A percentile compares a stretch with the other conserved stretches of the same genome.
Evolutionary conservation across 805 yeast genomes (phyloP).

Genomic region (Wickerhamiella lipophila): DNA sequence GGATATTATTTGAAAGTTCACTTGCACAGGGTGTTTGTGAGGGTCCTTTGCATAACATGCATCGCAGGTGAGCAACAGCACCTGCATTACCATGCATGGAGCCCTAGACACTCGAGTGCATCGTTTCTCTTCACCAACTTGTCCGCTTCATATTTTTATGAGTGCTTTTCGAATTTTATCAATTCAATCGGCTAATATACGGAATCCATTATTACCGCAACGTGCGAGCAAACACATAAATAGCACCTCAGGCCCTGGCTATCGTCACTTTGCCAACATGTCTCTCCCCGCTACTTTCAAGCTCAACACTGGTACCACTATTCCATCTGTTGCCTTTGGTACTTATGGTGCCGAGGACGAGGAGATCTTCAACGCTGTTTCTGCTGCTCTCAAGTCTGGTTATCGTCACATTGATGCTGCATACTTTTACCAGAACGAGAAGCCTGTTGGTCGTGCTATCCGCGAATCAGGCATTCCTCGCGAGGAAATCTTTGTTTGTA

Average conservation of each 20-base stretch:
- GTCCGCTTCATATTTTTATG: constrained; percentile 1
- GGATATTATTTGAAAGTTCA: not conserved
- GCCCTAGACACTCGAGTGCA: not conserved
- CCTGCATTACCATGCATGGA: not conserved
- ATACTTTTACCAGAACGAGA: constrained; percentile 54
- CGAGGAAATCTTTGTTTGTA: constrained; percentile 45
- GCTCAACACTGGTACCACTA: constrained; percentile 43
- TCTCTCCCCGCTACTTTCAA: constrained; percentile 25
- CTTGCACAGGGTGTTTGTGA: not conserved
- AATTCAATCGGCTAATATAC: not conserved
- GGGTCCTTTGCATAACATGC: not conserved
- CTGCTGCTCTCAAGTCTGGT: constrained; percentile 52
- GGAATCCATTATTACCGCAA: not conserved
- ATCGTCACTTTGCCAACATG: not conserved
- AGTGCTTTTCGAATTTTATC: not conserved
- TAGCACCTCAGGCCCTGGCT: not conserved
- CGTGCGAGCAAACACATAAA: not conserved
- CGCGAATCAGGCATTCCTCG: constrained; percentile 33
- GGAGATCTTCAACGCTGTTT: constrained; percentile 41
- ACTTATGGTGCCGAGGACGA: constrained; percentile 38
- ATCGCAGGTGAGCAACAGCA: not conserved
- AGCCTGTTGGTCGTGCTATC: constrained; percentile 47
- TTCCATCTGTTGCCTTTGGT: constrained; percentile 64
- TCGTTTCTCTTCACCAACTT: not conserved
- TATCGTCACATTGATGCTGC: constrained; percentile 70